Evolutionary conservation across 352 stramenopile genomes (phyloP).

Genomic region (Pythium phragmitis): DNA sequence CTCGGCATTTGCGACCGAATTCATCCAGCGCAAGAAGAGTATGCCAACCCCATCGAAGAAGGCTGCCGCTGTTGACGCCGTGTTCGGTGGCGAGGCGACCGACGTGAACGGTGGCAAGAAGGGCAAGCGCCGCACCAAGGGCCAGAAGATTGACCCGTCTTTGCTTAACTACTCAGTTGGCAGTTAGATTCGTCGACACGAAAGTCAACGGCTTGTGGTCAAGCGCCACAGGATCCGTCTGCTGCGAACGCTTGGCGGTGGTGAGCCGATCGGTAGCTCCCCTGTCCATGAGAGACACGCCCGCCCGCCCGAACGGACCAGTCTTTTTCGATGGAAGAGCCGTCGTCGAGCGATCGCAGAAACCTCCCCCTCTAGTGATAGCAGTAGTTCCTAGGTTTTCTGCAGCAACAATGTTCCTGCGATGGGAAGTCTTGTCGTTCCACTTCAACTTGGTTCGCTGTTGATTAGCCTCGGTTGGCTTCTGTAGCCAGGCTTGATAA

Average conservation of each 20-base stretch:
- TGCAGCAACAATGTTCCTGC: constrained; percentile 1
- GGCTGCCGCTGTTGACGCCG: constrained; percentile 23
- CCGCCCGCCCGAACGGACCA: neutral
- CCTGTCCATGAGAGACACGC: constrained; percentile 6
- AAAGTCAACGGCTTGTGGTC: neutral
- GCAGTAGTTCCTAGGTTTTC: constrained; percentile 19
- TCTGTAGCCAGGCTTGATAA: neutral
- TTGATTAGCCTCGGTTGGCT: neutral
- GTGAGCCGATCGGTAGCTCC: constrained; percentile 18
- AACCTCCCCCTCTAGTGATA: constrained; percentile 23
- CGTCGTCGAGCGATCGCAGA: neutral
- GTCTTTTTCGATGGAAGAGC: neutral
- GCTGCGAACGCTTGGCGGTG: neutral
- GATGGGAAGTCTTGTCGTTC: neutral
- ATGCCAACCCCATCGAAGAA: constrained; percentile 38
- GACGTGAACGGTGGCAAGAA: constrained; percentile 53
- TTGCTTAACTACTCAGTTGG: constrained; percentile 69
- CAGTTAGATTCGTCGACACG: constrained; percentile 27
- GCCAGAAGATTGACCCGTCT: constrained; percentile 73
- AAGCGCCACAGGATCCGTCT: neutral
- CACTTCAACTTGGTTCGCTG: constrained; percentile 13
- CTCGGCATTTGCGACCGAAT: constrained; percentile 97
- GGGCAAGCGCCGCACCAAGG: constrained; percentile 59
- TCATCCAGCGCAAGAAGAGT: constrained; percentile 93
- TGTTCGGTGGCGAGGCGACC: constrained; percentile 26